Evolutionary conservation across 2,329 filamentous ascomycete genomes (phyloP).

Genomic region (Alternaria ethzedia): DNA sequence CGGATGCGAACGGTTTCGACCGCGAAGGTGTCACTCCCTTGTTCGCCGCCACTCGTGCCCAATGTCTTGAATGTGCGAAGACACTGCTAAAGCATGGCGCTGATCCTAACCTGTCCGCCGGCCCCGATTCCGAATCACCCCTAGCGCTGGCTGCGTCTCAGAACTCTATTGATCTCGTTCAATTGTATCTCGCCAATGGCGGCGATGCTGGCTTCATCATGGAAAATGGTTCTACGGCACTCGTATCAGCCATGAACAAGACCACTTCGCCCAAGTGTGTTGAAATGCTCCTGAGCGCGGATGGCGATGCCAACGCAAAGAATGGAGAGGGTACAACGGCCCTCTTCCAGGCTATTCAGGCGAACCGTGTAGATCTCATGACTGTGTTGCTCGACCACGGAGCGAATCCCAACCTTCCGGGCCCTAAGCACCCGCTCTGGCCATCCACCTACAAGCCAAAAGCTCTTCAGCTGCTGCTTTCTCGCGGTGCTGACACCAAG

Average conservation of each 20-base stretch:
- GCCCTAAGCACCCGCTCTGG: slow-evolving; percentile 73
- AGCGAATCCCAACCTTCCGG: slow-evolving; percentile 72
- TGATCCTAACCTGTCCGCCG: slow-evolving; percentile 33
- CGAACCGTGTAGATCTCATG: slow-evolving; percentile 64
- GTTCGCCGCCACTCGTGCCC: slow-evolving; percentile 33
- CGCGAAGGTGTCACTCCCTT: slow-evolving; percentile 39
- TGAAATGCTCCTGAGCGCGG: slow-evolving; percentile 66
- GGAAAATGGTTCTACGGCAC: slow-evolving; percentile 64
- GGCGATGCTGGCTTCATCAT: slow-evolving; percentile 63
- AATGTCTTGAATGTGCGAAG: slow-evolving; percentile 55
- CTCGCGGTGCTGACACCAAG: slow-evolving; percentile 64
- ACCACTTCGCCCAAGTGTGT: slow-evolving; percentile 62
- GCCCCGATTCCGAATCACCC: slow-evolving; percentile 62
- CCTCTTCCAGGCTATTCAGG: slow-evolving; percentile 67
- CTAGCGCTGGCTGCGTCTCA: slow-evolving; percentile 59
- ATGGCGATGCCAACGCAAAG: slow-evolving; percentile 65
- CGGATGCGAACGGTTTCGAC: slow-evolving; percentile 40
- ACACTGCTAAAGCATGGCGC: slow-evolving; percentile 37
- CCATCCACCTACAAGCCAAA: slow-evolving; percentile 65
- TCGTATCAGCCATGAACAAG: slow-evolving; percentile 67
- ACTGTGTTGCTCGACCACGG: slow-evolving; percentile 61
- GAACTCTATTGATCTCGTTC: slow-evolving; percentile 63
- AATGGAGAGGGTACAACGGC: slow-evolving; percentile 68
- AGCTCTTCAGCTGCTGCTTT: slow-evolving; percentile 65
- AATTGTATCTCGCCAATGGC: slow-evolving; percentile 67